Percentiles rank a stretch among this genome's conserved stretches.
phyloP scores from a whole-genome alignment of 441 rosid species.

The Brassica hybrid region DNA sequence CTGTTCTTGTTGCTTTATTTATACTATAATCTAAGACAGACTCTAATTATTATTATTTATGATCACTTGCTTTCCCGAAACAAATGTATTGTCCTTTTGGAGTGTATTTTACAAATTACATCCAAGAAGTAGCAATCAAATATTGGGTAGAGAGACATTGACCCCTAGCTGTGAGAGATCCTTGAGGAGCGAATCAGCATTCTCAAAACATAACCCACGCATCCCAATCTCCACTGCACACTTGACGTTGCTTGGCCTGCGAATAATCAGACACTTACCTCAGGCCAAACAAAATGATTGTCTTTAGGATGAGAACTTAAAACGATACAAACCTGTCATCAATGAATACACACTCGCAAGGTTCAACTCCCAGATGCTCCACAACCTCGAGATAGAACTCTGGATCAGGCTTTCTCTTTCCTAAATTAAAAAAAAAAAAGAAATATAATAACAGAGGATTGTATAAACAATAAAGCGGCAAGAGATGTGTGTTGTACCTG shows the following conservation, averaged over 20 bases:
- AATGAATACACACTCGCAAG: conserved; percentile 72
- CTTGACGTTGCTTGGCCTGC: conserved; percentile 74
- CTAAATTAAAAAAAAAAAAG: conserved; percentile 48
- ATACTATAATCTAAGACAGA: conserved; percentile 6
- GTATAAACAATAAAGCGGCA: conserved; percentile 4
- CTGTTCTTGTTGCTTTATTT: conserved; percentile 20
- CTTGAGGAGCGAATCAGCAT: conserved; percentile 51
- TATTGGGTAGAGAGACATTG: conserved; percentile 41
- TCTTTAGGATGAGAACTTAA: neutral
- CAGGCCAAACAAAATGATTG: conserved; percentile 11
- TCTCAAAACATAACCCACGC: conserved; percentile 69
- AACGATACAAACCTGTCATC: conserved; percentile 72
- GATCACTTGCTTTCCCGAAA: conserved; percentile 16
- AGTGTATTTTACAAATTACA: conserved; percentile 10
- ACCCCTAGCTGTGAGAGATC: conserved; percentile 66
- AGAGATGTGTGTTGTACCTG: conserved; percentile 50
- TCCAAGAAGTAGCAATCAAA: too few species aligned
- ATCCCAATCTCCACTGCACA: conserved; percentile 83
- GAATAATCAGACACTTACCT: conserved; percentile 20
- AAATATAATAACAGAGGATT: neutral
- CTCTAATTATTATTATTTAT: conserved; percentile 14
- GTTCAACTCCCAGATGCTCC: conserved; percentile 69
- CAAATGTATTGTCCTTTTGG: conserved; percentile 27
- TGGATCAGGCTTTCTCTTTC: conserved; percentile 94
- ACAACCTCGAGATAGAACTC: conserved; percentile 65